phyloP scores from a whole-genome alignment of 129 eudicot species.

The Dittrichia graveolens region DNA sequence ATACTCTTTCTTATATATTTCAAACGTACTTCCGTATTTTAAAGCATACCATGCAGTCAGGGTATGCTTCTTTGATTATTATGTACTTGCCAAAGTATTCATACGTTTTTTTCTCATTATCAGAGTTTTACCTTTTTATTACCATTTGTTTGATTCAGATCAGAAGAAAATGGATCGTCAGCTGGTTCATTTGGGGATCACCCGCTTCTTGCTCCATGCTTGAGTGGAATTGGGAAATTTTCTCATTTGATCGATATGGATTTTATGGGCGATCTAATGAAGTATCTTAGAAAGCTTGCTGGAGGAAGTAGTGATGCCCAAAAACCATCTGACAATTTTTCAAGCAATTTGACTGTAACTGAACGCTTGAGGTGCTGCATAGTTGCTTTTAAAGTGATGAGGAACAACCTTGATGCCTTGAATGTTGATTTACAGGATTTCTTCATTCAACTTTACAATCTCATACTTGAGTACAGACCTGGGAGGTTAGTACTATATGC shows the following conservation, averaged over 20 bases:
- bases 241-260: conserved; percentile 86
- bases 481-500: conserved; percentile 60
- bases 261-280: conserved; percentile 90
- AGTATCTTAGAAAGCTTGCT: conserved; percentile 80
- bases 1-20: conserved; percentile 75
- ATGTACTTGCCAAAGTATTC: background rate
- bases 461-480: conserved; percentile 78
- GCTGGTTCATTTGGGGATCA: conserved; percentile 54
- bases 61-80: conserved; percentile 36
- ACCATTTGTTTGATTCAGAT: conserved; percentile 35
- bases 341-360: conserved; percentile 61
- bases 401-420: conserved; percentile 84
- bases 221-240: conserved; percentile 84
- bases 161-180: conserved; percentile 25
- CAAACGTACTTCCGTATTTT: conserved; percentile 74
- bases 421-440: conserved; percentile 89
- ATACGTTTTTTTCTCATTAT: background rate
- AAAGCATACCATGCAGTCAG: conserved; percentile 64
- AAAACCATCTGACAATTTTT: conserved; percentile 37
- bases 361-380: conserved; percentile 93
- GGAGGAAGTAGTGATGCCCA: conserved; percentile 40
- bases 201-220: conserved; percentile 82
- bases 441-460: conserved; percentile 71
- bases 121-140: background rate
- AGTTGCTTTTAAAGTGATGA: conserved; percentile 94